Conservation (phyloP, 176 grass and related monocot genomes). For the Echinochloa phyllopogon region DNA sequence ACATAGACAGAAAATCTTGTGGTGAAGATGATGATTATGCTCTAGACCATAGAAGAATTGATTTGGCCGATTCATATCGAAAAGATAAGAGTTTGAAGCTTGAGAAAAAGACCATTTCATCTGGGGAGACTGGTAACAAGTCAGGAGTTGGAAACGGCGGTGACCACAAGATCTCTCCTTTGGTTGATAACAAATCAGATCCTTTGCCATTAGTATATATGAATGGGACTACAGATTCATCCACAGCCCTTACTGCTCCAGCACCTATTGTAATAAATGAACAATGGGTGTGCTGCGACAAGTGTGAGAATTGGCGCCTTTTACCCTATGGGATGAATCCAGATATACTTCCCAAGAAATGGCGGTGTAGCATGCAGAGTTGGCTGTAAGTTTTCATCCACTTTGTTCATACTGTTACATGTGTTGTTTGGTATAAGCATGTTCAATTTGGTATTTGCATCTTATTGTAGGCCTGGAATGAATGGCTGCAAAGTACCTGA, state of each 20-base stretch:
- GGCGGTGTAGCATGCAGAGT: conserved; percentile 65
- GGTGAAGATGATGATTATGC: conserved; percentile 12
- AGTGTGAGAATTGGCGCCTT: conserved; percentile 80
- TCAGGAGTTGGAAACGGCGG: conserved; percentile 42
- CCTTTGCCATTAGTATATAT: conserved; percentile 42
- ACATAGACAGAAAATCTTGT: conserved; percentile 42
- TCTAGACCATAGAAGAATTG: conserved; percentile 41
- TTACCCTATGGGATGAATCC: conserved; percentile 72
- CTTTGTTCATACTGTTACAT: conserved; percentile 32
- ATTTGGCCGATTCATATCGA: conserved; percentile 29
- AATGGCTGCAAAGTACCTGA: conserved; percentile 67
- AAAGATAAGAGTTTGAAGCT: conserved; percentile 48
- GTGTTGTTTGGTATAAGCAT: conserved; percentile 8
- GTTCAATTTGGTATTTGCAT: conserved; percentile 38
- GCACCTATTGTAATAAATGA: conserved; percentile 62
- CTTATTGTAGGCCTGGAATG: conserved; percentile 64
- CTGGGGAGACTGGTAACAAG: conserved; percentile 42
- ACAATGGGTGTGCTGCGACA: conserved; percentile 75
- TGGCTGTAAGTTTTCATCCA: conserved; percentile 82
- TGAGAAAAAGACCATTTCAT: conserved; percentile 43
- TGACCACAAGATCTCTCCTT: conserved; percentile 24
- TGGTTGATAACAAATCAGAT: conserved; percentile 38
- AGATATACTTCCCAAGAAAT: conserved; percentile 62
- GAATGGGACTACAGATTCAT: conserved; percentile 30
- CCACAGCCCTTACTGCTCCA: conserved; percentile 26